Percentiles rank a stretch among this genome's conserved stretches.
These are phyloP conservation scores for Metrosideros polymorpha DNA, from an alignment of 441 rosid genomes.

Conservation along the genomic window DNA sequence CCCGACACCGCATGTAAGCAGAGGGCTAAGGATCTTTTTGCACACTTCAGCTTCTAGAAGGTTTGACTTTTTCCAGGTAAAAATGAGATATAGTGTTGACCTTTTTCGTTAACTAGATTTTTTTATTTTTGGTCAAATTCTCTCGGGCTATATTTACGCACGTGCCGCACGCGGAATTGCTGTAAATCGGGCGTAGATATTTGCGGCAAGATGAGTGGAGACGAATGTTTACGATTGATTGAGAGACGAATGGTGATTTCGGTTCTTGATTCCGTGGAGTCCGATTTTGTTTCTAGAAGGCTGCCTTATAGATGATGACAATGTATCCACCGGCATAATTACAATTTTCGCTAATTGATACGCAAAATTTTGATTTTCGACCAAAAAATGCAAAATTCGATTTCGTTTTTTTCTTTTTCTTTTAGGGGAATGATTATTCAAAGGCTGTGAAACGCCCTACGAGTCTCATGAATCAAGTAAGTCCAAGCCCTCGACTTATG, in stretches of 20 bases:
- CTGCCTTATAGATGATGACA: neutral
- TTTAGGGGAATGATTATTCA: neutral
- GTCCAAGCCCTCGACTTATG: neutral
- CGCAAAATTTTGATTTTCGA: too few relatives aligned
- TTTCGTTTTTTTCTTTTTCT: neutral
- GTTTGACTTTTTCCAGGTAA: neutral
- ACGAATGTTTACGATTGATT: accelerated
- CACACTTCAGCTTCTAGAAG: neutral
- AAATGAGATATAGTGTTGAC: neutral
- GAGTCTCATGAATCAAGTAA: neutral
- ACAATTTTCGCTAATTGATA: neutral
- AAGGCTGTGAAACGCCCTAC: too few relatives aligned
- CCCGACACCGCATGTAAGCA: too few relatives aligned
- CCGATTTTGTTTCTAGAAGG: neutral
- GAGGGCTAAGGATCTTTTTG: too few relatives aligned
- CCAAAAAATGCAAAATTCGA: too few relatives aligned
- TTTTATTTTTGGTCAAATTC: too few relatives aligned
- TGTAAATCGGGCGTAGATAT: neutral
- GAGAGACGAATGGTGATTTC: neutral
- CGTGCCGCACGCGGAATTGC: neutral
- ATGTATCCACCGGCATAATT: neutral
- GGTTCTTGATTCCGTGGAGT: neutral
- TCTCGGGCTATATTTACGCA: neutral
- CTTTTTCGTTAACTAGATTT: accelerated
- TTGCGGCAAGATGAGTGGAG: too few relatives aligned